Base-by-base conservation (phyloP, 2,329 filamentous ascomycete genomes). In the Colletotrichum musae region DNA sequence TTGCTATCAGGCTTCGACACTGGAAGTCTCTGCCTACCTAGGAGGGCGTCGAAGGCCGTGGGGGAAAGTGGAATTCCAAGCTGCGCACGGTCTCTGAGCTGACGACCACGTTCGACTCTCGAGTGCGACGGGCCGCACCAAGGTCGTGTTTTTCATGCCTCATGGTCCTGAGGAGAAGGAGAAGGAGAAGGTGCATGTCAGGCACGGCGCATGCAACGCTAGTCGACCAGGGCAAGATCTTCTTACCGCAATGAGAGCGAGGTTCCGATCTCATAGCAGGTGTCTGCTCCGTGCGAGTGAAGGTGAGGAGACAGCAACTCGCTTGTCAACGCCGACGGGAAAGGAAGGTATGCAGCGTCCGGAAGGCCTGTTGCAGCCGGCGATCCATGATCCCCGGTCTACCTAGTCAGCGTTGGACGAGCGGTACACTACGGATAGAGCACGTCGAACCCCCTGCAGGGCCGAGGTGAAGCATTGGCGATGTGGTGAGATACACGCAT, bases 361-460 rank as follows among this genome's bases (percentile, higher is more conserved):
- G 56, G 50, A 36, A 69, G 66, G 66, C 66, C 24, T 61, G 51
- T 51, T 66, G 62, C 62, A 69, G 56, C 56, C 51, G 43, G 45
- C 51, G 62, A 56, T 45, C 51, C 56, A 51, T 36, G 32, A 60
- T 36, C 10, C 32, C 32, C 32, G 32, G 7, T 9, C 32, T 36
- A 36, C 7, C 32, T 36, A 36, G 32, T 59, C 50, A 43, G 45
- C 41, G 64, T 69, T 62, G 54, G 43, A 56, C 36, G 57, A 21
- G 50, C 45, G n/a, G 56, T 51, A 24, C 21, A 24, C 21, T 24
- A 24, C 21, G 21, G 21, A 24, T 24, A 66, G 52, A 26, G 18
- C 54, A 36, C 5, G 41, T 32, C 24, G 61, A 57, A 32, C 39
- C 63, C 62, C 62, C 50, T 60, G 66, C 56, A 60, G 62, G 41